A percentile compares a stretch with the other conserved stretches of the same genome.
Conservation (phyloP, 176 grass and related monocot species). For the Musa beccarii region DNA sequence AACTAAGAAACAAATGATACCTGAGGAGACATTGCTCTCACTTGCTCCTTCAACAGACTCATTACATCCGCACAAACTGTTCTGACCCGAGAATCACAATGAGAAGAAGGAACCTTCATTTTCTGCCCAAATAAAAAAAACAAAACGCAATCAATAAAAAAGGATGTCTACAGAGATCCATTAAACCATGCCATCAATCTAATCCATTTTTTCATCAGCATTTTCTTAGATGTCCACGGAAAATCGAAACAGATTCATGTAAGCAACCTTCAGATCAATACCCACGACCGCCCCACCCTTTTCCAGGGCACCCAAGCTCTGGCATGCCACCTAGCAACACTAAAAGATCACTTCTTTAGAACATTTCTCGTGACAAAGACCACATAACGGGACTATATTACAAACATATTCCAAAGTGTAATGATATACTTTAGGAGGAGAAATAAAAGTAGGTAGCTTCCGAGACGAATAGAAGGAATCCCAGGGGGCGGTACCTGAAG, state of each 20-base stretch:
- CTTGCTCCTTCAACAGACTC: conserved; percentile 58
- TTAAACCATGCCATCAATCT: neutral
- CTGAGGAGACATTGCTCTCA: conserved; percentile 52
- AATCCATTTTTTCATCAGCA: neutral
- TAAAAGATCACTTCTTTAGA: conserved; percentile 1
- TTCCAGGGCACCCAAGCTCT: conserved; percentile 60
- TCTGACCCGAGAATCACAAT: conserved; percentile 66
- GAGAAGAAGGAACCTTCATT: conserved; percentile 70
- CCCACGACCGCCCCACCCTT: conserved; percentile 59
- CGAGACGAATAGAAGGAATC: neutral
- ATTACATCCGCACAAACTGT: conserved; percentile 60
- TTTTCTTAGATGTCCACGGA: neutral
- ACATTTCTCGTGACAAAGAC: neutral
- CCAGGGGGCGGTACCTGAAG: conserved; percentile 35
- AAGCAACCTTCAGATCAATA: conserved; percentile 62
- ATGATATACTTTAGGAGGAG: neutral
- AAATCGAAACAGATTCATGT: neutral
- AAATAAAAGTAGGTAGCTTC: neutral
- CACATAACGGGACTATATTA: too few relatives aligned
- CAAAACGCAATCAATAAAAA: conserved; percentile 6
- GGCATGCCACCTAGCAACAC: conserved; percentile 47
- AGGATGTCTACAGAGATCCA: neutral
- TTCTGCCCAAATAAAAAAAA: conserved; percentile 64
- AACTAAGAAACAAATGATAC: conserved; percentile 15
- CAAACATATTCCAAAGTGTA: neutral